Percentiles rank a stretch among this genome's conserved stretches.
phyloP scores from a whole-genome alignment of 208 protist genomes.

The Endotrypanum monterogeii region DNA sequence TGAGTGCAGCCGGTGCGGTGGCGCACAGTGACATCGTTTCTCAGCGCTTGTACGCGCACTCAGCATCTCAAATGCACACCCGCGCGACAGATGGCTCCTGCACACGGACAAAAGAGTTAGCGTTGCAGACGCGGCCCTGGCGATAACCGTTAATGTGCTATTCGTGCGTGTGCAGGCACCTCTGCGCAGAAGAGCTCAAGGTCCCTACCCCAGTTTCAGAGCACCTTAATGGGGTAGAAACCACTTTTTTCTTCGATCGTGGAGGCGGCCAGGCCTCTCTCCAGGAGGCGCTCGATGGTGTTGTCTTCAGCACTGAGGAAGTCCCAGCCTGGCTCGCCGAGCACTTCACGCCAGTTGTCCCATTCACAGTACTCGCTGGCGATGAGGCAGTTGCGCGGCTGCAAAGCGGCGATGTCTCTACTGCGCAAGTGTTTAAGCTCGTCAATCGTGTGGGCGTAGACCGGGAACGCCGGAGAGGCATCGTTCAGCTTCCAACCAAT shows the following conservation, averaged over 20 bases:
- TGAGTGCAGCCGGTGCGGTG: background rate
- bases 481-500: constrained; percentile 61
- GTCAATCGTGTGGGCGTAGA: constrained; percentile 71
- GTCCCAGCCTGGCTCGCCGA: constrained; percentile 70
- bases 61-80: background rate
- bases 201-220: background rate
- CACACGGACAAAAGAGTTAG: background rate
- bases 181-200: background rate
- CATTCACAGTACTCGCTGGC: constrained; percentile 62
- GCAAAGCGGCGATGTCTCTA: constrained; percentile 36
- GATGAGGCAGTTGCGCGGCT: constrained; percentile 55
- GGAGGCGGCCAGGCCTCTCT: constrained; percentile 19
- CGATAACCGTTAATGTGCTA: background rate
- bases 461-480: constrained; percentile 30
- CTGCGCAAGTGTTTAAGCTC: constrained; percentile 48
- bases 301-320: constrained; percentile 45
- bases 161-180: background rate
- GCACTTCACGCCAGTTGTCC: constrained; percentile 77
- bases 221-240: constrained; percentile 16
- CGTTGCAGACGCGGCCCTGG: too few relatives aligned
- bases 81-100: background rate
- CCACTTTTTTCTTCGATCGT: constrained; percentile 5
- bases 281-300: constrained; percentile 41
- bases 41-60: background rate
- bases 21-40: background rate